phyloP scores from a whole-genome alignment of 208 protist species.

The Crithidia acanthocephali region DNA sequence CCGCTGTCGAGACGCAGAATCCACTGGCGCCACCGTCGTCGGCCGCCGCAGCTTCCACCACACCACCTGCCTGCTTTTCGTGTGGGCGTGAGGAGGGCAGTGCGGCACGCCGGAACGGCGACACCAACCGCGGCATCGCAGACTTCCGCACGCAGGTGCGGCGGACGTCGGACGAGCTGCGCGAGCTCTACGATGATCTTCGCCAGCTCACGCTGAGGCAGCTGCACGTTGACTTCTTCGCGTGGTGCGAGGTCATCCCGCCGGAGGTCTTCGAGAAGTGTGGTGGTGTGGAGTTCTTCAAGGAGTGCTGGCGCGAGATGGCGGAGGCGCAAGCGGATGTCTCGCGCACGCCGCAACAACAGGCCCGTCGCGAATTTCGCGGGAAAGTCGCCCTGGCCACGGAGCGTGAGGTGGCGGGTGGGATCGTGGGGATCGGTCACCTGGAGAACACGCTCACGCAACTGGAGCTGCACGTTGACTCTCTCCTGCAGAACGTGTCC shows the following conservation, averaged over 20 bases:
- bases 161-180: slow-evolving; percentile 11
- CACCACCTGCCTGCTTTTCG: no score
- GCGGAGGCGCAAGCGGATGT: slow-evolving; percentile 8
- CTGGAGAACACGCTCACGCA: slow-evolving; percentile 15
- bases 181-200: slow-evolving; percentile 13
- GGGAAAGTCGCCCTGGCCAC: slow-evolving; percentile 2
- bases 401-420: slow-evolving; percentile 14
- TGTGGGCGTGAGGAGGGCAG: background rate
- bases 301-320: background rate
- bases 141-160: slow-evolving; percentile 4
- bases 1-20: background rate
- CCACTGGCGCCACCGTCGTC: background rate
- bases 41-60: no score
- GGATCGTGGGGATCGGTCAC: slow-evolving; percentile 8
- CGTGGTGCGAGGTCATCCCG: slow-evolving; percentile 8
- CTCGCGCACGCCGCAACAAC: slow-evolving; percentile 2
- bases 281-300: slow-evolving; percentile 4
- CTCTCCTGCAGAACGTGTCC: slow-evolving; percentile 18
- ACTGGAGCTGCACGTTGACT: slow-evolving; percentile 20
- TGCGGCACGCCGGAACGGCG: background rate
- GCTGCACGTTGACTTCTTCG: slow-evolving; percentile 3
- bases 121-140: background rate
- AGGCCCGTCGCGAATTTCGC: background rate
- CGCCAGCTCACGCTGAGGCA: background rate
- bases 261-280: slow-evolving; percentile 1